Percentiles rank a stretch among this genome's conserved stretches.
Evolutionary conservation across 83 land plant species (phyloP).

Genomic region (Thuja plicata): DNA sequence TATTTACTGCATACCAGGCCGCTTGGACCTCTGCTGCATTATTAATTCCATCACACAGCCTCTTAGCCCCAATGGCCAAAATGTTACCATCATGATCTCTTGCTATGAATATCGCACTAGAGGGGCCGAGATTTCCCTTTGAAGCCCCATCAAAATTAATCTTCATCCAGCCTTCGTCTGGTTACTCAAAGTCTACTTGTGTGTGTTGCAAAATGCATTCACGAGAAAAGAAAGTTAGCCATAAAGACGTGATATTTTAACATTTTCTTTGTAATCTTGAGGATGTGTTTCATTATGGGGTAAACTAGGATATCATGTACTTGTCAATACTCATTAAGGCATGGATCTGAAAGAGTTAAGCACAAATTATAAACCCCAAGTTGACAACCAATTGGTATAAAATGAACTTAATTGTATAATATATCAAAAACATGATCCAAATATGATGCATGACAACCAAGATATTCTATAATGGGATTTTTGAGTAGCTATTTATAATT

Average conservation of each 20-base stretch:
- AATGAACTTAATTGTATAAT: background rate
- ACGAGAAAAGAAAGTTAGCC: background rate
- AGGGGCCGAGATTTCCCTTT: no score
- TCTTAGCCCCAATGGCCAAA: no score
- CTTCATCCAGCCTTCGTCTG: no score
- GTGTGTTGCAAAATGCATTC: background rate
- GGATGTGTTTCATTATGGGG: background rate
- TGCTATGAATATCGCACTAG: no score
- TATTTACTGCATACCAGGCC: no score
- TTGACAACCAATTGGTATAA: background rate
- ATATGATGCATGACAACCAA: background rate
- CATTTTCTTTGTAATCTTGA: background rate
- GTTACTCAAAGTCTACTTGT: background rate
- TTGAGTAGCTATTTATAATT: background rate
- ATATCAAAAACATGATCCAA: background rate
- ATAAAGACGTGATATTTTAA: background rate
- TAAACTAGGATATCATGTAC: background rate
- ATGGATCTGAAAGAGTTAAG: background rate
- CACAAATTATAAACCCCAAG: background rate
- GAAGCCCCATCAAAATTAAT: no score
- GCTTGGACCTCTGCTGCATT: no score
- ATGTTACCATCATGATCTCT: no score
- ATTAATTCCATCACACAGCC: no score
- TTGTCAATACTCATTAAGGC: background rate
- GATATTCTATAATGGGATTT: background rate